Percentiles rank a stretch among this genome's conserved stretches.
These are phyloP conservation scores for Meira nashicola DNA, from an alignment of 1,284 basidiomycete genomes.

Conservation along the genomic window DNA sequence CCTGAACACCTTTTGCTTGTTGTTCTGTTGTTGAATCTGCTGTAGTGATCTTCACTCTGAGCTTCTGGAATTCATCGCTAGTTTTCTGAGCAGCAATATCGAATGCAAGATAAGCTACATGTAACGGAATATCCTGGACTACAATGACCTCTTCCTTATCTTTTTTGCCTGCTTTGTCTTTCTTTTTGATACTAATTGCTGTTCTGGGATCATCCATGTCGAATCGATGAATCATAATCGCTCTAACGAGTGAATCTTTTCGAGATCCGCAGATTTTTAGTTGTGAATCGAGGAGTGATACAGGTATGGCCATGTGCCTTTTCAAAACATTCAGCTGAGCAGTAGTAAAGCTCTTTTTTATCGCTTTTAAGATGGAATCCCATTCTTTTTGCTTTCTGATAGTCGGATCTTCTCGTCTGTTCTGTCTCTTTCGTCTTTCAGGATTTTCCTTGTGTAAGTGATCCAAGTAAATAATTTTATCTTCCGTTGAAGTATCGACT, in stretches of 20 bases:
- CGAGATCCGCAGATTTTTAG: neutral
- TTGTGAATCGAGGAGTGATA: neutral
- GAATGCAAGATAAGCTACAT: neutral
- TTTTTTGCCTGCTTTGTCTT: too few relatives aligned
- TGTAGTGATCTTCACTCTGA: too few relatives aligned
- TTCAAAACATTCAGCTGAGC: neutral
- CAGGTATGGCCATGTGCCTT: neutral
- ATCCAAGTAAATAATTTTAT: neutral
- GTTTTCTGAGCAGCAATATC: too few relatives aligned
- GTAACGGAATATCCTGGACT: neutral
- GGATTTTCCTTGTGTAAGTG: neutral
- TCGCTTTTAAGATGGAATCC: neutral
- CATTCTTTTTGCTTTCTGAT: neutral
- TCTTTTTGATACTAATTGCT: too few relatives aligned
- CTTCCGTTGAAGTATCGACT: too few relatives aligned
- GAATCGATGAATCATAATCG: conserved; percentile 1
- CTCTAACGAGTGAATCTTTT: neutral
- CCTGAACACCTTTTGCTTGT: too few relatives aligned
- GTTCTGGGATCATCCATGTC: conserved; percentile 2
- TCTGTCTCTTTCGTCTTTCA: neutral
- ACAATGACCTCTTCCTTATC: neutral
- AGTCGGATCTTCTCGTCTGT: neutral
- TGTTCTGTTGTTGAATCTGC: too few relatives aligned
- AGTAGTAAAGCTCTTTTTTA: neutral
- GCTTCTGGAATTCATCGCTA: too few relatives aligned